Conservation (phyloP, 345 rosid genomes). For the Eucalyptus paniculata region DNA sequence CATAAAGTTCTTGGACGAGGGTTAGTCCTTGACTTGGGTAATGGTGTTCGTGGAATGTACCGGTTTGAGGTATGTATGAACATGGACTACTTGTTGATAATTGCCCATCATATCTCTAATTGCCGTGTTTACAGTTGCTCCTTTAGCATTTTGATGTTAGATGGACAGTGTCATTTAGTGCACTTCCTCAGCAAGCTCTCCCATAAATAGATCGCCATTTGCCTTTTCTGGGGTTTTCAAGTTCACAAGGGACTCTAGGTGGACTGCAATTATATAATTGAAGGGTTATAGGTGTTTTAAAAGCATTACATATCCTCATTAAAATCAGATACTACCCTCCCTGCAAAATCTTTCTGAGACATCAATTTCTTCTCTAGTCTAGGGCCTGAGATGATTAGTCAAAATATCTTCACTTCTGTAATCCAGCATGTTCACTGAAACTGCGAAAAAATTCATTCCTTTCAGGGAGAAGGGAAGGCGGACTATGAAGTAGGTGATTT, state of each 20-base stretch:
- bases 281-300: background rate
- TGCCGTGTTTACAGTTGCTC: background rate
- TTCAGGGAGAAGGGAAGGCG: constrained; percentile 33
- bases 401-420: background rate
- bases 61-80: constrained; percentile 49
- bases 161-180: background rate
- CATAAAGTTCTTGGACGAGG: constrained; percentile 60
- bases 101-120: background rate
- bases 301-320: background rate
- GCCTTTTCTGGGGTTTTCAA: background rate
- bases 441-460: background rate
- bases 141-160: background rate
- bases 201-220: background rate
- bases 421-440: background rate
- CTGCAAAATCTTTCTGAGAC: background rate
- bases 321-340: background rate
- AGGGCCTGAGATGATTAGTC: background rate
- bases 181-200: background rate
- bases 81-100: background rate
- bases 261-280: background rate
- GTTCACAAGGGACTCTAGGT: background rate
- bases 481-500: constrained; percentile 45
- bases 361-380: background rate
- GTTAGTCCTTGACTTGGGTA: constrained; percentile 86
- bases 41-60: constrained; percentile 85